Base-by-base conservation (phyloP, 1,139 yeast genomes). In the Blastobotrys raffinosifermentans region DNA sequence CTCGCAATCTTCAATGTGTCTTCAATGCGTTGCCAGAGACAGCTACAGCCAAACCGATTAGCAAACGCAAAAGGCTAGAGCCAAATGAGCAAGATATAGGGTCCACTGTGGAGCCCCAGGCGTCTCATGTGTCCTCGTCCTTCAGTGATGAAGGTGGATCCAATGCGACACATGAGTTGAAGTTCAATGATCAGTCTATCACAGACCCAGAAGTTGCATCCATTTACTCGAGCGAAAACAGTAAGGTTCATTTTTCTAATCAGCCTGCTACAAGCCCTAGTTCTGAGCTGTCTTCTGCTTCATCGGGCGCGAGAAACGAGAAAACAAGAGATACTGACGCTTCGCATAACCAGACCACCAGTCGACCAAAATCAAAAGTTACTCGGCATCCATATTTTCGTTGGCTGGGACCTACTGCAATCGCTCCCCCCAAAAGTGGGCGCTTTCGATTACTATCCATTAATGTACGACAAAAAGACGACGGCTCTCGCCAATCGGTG, bases 371-470 rank as follows among this genome's bases (percentile, higher is more conserved):
- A n/a, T 25, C 27, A 6, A 21, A 20, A 7, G 15, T 8, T 13
- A 49, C 53, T 1, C 35, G 53, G 4, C 57, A 53, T 35, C 58
- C 58, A 4, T 54, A 51, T 35, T 54, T 54, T 32, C 33, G 58
- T 21, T 54, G 56, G 57, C 47, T 54, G 1, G 58, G 58, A 1
- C 55, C 58, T 1, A 54, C 58, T 1, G 54, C 58, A 4, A 51
- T 54, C 17, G 57, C 57, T 3, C 56, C 58, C 2, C 58, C 58
- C 2, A 40, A 40, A 18, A 39, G 41, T 25, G 58, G 58, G n/a
- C 43, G 46, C 5, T 54, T 51, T 32, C 27, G 58, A 17, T 44
- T 54, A 19, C 37, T 54, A 11, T 51, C 57, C 8, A 55, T 54
- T 7, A 54, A 53, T 35, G 34, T 53, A 9, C 29, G 42, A 9